Percentiles rank a stretch among this genome's conserved stretches.
Evolutionary conservation across 352 stramenopile genomes (phyloP).

Genomic region (Pseudoperonospora humuli): DNA sequence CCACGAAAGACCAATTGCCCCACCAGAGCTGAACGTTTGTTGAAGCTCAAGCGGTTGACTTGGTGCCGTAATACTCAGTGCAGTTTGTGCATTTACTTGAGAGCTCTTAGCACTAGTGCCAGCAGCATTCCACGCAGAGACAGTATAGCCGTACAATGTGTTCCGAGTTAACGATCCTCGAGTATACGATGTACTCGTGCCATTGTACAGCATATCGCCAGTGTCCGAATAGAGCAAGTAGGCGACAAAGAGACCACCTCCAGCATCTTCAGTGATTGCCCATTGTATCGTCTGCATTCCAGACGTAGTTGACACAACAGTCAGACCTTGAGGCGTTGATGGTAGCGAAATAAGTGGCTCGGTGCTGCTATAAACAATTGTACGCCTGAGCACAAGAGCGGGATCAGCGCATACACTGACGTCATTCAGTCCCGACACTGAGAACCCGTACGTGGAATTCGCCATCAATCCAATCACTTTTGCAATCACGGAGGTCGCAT

Average conservation of each 20-base stretch:
- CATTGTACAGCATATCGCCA: conserved; percentile 32
- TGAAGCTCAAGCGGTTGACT: conserved; percentile 18
- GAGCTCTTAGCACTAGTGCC: conserved; percentile 28
- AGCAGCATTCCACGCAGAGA: conserved; percentile 34
- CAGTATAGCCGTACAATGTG: conserved; percentile 37
- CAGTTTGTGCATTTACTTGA: conserved; percentile 16
- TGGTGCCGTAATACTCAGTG: conserved; percentile 16
- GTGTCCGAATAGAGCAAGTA: conserved; percentile 34
- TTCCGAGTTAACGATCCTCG: conserved; percentile 27
- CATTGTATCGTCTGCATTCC: conserved; percentile 42
- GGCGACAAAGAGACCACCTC: conserved; percentile 21
- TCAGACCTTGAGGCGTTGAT: conserved; percentile 26
- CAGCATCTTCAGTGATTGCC: conserved; percentile 29
- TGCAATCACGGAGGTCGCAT: conserved; percentile 16
- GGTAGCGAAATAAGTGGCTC: conserved; percentile 17
- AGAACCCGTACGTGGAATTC: conserved; percentile 49
- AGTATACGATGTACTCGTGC: conserved; percentile 26
- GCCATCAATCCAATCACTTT: conserved; percentile 36
- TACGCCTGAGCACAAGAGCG: conserved; percentile 19
- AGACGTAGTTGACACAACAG: conserved; percentile 23
- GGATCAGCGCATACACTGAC: conserved; percentile 35
- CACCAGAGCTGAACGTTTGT: conserved; percentile 16
- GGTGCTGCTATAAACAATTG: conserved; percentile 31
- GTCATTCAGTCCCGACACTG: conserved; percentile 45
- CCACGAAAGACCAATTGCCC: conserved; percentile 41